Evolutionary conservation across 1,139 yeast species (phyloP), one percentile per base, ranked within the genome.

Genomic region (Ashbya aceris): DNA sequence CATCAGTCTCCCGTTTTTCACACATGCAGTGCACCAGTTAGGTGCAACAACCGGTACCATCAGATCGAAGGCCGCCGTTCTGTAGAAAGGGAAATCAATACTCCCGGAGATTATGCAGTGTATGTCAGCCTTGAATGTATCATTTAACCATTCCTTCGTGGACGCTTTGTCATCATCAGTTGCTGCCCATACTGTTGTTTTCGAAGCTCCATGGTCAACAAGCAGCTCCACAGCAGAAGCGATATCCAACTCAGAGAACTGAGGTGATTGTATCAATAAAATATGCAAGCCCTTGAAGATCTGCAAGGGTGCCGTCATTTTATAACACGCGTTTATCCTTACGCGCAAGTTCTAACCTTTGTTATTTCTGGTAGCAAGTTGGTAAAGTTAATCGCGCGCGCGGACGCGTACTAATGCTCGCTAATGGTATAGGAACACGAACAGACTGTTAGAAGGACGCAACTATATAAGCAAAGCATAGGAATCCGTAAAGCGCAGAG

Each of bases 41-140:
- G 79, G 70, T 0, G 75, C 72, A 1, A 85, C 82, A 1, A 84
- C 76, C 0, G 95, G 91, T 11, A 84, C 70, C 75, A 83, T 68
- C 29, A 73, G 63, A 13, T 69, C 69, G 37, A 67, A 68, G 2
- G 82, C 73, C 2, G 58, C 61, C 11, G 64, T 59, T 4, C 59
- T 58, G 53, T 78, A 81, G 34, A 78, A 78, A 7, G 74, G 71
- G 49, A 82, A 83, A 27, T 74, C 69, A 3, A 68, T 58, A 4
- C 73, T 64, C 29, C 68, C 66, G n/a, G 85, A 65, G 7, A 84
- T 69, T 8, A 84, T 72, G 47, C 79, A 83, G 12, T 71, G 49
- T 60, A 67, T 40, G 48, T 56, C 32, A 17, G 34, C 27, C 5
- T 44, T 37, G 47, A 45, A 46, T 12, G 45, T 40, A 5, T 40